phyloP scores from a whole-genome alignment of 2,329 filamentous ascomycete genomes.

The Polychaeton citri region DNA sequence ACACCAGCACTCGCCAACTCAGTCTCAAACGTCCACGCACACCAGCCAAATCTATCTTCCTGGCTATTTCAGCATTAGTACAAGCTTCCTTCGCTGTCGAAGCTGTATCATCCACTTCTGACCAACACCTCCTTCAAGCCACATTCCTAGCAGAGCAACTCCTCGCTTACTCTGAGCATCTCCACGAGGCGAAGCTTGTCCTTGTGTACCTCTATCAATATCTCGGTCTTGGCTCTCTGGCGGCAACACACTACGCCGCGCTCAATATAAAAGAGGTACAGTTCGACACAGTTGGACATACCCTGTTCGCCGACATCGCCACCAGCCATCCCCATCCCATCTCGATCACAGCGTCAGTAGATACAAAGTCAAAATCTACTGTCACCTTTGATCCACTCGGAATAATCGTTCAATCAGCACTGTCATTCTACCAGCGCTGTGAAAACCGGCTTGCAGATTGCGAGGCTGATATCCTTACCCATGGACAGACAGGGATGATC shows the following conservation, averaged over 20 bases:
- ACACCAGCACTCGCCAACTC: slow-evolving; percentile 7
- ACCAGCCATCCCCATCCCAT: slow-evolving; percentile 17
- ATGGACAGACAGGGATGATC: slow-evolving; percentile 22
- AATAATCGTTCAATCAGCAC: slow-evolving; percentile 8
- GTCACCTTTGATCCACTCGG: slow-evolving; percentile 12
- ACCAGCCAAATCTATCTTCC: slow-evolving; percentile 18
- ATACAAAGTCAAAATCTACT: slow-evolving; percentile 3
- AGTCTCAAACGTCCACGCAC: slow-evolving; percentile 7
- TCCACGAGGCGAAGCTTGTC: slow-evolving; percentile 21
- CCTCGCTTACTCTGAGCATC: slow-evolving; percentile 12
- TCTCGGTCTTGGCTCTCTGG: slow-evolving; percentile 18
- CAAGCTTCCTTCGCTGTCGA: slow-evolving; percentile 10
- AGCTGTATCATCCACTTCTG: slow-evolving; percentile 1
- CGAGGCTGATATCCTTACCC: slow-evolving; percentile 15
- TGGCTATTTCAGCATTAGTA: slow-evolving; percentile 20
- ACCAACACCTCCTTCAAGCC: slow-evolving; percentile 15
- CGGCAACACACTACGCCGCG: slow-evolving; percentile 17
- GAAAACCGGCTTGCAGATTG: slow-evolving; percentile 20
- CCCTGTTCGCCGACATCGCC: slow-evolving; percentile 19
- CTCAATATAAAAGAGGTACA: slow-evolving; percentile 24
- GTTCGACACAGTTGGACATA: slow-evolving; percentile 22
- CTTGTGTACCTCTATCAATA: slow-evolving; percentile 22
- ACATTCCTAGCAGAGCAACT: slow-evolving; percentile 17
- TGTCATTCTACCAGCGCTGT: slow-evolving; percentile 17
- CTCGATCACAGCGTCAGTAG: slow-evolving; percentile 6